phyloP scores from a whole-genome alignment of 257 asterid species.

The Lantana camara region DNA sequence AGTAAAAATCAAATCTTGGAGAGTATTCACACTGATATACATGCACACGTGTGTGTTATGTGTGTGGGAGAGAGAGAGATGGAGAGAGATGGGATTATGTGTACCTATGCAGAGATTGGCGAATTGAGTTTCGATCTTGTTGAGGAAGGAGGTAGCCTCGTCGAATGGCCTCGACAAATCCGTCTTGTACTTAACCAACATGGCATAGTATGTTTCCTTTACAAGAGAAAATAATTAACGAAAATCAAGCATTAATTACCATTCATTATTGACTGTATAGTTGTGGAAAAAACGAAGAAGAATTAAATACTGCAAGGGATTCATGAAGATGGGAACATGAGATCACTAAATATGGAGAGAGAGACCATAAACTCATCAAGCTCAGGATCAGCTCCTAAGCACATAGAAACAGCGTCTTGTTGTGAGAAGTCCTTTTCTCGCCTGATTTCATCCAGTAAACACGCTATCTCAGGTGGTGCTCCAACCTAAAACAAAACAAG shows the following conservation, averaged over 20 bases:
- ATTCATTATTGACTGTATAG: background rate
- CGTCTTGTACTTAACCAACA: slow-evolving; percentile 77
- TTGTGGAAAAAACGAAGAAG: background rate
- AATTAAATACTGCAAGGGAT: background rate
- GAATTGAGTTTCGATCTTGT: slow-evolving; percentile 70
- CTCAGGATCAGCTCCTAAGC: slow-evolving; percentile 58
- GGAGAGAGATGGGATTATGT: background rate
- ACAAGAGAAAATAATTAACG: background rate
- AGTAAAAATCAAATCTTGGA: background rate
- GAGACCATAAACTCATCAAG: slow-evolving; percentile 74
- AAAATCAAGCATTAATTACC: background rate
- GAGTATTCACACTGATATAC: background rate
- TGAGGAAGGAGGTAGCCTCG: slow-evolving; percentile 81
- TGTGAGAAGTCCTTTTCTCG: slow-evolving; percentile 39
- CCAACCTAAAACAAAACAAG: slow-evolving; percentile 49
- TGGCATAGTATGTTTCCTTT: slow-evolving; percentile 81
- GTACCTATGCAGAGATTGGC: slow-evolving; percentile 68
- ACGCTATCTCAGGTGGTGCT: slow-evolving; percentile 63
- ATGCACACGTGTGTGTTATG: slow-evolving; percentile 20
- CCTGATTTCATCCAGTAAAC: slow-evolving; percentile 52
- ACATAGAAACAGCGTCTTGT: slow-evolving; percentile 31
- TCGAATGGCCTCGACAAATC: slow-evolving; percentile 82
- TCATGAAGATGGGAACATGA: slow-evolving; percentile 21
- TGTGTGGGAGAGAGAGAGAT: slow-evolving; percentile 14
- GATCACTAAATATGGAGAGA: slow-evolving; percentile 28